Evolutionary conservation across 331 rosid genomes (phyloP).

Genomic region (Phaseolus coccineus): DNA sequence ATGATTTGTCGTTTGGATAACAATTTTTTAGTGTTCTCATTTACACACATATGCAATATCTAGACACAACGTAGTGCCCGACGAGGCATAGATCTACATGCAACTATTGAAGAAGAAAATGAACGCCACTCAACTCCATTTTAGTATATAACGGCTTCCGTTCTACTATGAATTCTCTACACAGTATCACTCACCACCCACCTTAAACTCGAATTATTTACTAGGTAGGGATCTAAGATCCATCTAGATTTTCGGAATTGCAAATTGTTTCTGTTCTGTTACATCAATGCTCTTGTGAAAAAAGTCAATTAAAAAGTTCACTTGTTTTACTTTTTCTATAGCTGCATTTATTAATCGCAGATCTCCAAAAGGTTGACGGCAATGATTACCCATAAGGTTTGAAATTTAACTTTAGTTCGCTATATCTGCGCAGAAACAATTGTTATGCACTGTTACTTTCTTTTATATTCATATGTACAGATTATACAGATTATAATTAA

Average conservation of each 20-base stretch:
- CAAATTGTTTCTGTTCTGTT: neutral
- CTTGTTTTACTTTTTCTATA: neutral
- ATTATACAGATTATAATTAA: no score
- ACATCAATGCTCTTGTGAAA: neutral
- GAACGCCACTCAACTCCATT: neutral
- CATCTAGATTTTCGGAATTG: slow-evolving; percentile 34
- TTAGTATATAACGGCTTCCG: slow-evolving; percentile 3
- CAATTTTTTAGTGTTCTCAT: no score
- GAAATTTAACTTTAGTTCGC: neutral
- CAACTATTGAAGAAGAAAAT: neutral
- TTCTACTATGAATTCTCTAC: neutral
- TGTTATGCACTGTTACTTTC: neutral
- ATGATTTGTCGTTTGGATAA: no score
- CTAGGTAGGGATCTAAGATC: slow-evolving; percentile 42
- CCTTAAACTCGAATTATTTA: slow-evolving; percentile 39
- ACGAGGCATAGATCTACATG: slow-evolving; percentile 1
- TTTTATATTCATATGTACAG: neutral
- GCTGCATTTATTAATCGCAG: slow-evolving; percentile 32
- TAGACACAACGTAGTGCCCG: neutral
- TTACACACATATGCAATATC: neutral
- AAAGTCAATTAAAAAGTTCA: neutral
- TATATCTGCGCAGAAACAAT: neutral
- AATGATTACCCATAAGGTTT: neutral
- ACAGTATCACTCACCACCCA: neutral
- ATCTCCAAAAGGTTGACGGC: slow-evolving; percentile 29